Conservation (phyloP, 2,329 filamentous ascomycete species). For the Cryphonectria nitschkei region DNA sequence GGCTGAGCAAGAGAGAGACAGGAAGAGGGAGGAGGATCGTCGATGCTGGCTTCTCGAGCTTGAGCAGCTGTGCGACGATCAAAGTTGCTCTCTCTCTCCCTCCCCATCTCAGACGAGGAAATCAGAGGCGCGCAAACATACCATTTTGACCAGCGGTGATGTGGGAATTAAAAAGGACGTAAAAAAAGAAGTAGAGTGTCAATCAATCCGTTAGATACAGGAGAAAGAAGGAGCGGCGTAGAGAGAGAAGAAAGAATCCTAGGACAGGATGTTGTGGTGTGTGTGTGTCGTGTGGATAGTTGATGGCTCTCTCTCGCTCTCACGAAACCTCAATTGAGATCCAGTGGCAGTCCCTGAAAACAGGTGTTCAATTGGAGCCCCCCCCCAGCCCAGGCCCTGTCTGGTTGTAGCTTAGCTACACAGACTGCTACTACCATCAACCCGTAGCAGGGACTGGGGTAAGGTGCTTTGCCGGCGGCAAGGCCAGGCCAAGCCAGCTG, state of each 20-base stretch:
- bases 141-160: constrained; percentile 4
- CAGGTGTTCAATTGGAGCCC: constrained; percentile 17
- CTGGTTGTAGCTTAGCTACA: neutral
- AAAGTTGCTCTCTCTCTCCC: neutral
- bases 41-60: neutral
- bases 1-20: neutral
- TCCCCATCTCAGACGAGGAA: neutral
- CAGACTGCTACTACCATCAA: neutral
- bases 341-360: constrained; percentile 7
- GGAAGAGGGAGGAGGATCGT: neutral
- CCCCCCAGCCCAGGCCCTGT: neutral
- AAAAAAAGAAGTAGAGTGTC: neutral
- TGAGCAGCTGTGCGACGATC: neutral
- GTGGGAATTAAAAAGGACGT: constrained; percentile 1
- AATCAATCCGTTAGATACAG: neutral
- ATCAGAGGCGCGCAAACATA: neutral
- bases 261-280: neutral
- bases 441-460: neutral
- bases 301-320: neutral
- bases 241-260: neutral
- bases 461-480: constrained; percentile 4
- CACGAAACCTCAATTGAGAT: constrained; percentile 3
- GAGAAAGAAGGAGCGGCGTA: neutral
- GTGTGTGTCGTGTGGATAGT: constrained; percentile 2
- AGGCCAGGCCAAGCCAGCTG: neutral